Base-by-base conservation (phyloP, 768 basidiomycete species). In the Amanita molliuscula region DNA sequence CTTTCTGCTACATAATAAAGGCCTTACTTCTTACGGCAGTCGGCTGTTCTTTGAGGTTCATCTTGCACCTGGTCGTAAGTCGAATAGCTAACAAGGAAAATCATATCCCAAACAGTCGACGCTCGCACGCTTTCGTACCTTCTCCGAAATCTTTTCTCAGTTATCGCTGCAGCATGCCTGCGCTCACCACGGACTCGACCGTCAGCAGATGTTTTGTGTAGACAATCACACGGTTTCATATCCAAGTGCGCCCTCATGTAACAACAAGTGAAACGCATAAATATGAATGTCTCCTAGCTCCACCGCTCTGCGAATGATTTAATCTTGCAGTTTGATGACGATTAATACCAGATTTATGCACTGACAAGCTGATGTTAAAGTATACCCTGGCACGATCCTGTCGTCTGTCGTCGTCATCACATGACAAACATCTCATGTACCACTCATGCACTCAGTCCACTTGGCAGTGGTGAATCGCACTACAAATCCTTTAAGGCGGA, bases 1-100 rank as follows among this genome's bases (percentile, higher is more conserved):
- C 53, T 51, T 50, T 46, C 53, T 53, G 38, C 48, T 41, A 40
- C 38, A 48, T 41, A 41, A 48, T 48, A 31, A 31, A 48, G 13
- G 16, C 38, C 48, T 31, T 37, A 33, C 36, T 29, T 18, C 23
- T 48, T 48, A 48, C 48, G 48, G 48, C 47, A 48, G 25, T 26
- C 48, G 38, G 48, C 26, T 41, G 36, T 41, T 40, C 28, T 48
- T 23, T 36, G 47, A 48, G 20, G 29, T 28, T 47, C 35, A 47
- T 34, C 18, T 18, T 47, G 35, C 6, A 2, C 46, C 34, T 38
- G 47, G 25, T 29, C 9, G 37, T 31, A 41, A 26, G 15, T 28
- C 9, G n/a, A 25, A 47, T 25, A 16, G 13, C 46, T 25, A 36
- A 47, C 26, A 29, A 48, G 48, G 48, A 48, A 48, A 48, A 31